Evolutionary conservation across 257 asterid genomes (phyloP), one percentile per base, ranked within the genome.

Genomic region (Craterostigma plantagineum): DNA sequence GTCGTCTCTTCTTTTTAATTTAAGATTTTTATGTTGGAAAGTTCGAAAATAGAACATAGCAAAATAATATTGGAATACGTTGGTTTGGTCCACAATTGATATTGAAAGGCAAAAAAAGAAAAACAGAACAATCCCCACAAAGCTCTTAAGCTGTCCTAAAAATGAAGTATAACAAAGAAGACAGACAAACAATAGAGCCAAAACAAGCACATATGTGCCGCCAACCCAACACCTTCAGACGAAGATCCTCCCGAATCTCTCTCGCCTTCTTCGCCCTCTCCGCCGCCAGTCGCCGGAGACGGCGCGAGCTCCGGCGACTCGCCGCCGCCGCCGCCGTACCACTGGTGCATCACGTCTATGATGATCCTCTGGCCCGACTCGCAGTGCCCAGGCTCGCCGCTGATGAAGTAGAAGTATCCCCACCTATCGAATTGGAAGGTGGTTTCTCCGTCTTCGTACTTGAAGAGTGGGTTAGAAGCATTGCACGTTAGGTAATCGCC

Each of bases 321-420:
- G n/a, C 46, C 61, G 3, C 16, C 45, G n/a, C n/a, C n/a, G 10
- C 46, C 61, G 3, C 16, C 52, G 12, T 64, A 68, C 0, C 62
- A 43, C 0, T 72, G 77, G 35, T 84, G 95, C 73, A 79, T 63
- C 34, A 79, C 92, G 0, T 75, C 79, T 44, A 84, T 14, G 11
- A 71, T 68, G 10, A 84, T 58, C 61, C 73, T 60, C 14, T 79
- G 87, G 36, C 92, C 93, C 0, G 64, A 39, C 7, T 48, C 52
- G 63, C 92, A 83, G 62, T 83, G 82, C 9, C 55, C 71, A 1
- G 64, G 55, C 38, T 52, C 41, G 12, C 93, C 93, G 50, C 95
- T 79, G 27, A 84, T 76, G 81, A 84, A 84, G 33, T 71, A 74
- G 62, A 67, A 76, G 37, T 62, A 54, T 9, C 84, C 95, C 0